Evolutionary conservation across 371 early-diverging fungal genomes (phyloP), one percentile per base, ranked within the genome.

Genomic region (Capniomyces stellatus): DNA sequence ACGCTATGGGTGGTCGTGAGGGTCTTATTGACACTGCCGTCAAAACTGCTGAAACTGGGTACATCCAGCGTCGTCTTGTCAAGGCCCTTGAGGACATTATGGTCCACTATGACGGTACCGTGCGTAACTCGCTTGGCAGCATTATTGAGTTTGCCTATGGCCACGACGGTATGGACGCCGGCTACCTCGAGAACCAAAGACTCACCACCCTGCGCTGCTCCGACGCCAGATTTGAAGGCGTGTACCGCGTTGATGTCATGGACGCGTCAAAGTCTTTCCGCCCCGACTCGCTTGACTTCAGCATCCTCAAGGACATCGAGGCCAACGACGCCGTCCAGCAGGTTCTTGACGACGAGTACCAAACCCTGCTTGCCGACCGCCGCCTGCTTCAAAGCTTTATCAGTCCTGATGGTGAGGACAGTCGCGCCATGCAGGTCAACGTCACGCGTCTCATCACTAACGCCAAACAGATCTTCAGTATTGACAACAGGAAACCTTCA

Each of bases 1-100:
- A 99, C 75, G 98, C 99, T 27, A 98, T 98, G 98, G 98, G 98
- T 73, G 99, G 99, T 64, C 86, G 99, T 74, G 99, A 99, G 79
- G 99, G 84, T 70, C 69, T 85, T 53, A 98, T 98, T 65, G 99
- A 98, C 75, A 98, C 98, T 35, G 98, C 98, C 52, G 94, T 97
- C 54, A 98, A 99, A 70, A 99, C 99, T 19, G 98, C 99, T 24
- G 99, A 98, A 69, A 98, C 99, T 3, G 99, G 99, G 43, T 99
- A 99, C 71, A 98, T 99, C 58, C 99, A 99, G 70, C 93, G 99
- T 64, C 89, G 99, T 70, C 75, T 99, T 29, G 90, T 99, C 39
- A 99, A 99, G 71, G 95, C 97, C 10, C 67, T 99, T 58, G 99
- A 99, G 70, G 98, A 98, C 76, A 86, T 94, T 18, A 90, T 87